These are phyloP conservation scores for Solanum pennellii DNA, from an alignment of 257 asterid genomes.

Conservation along the genomic window DNA sequence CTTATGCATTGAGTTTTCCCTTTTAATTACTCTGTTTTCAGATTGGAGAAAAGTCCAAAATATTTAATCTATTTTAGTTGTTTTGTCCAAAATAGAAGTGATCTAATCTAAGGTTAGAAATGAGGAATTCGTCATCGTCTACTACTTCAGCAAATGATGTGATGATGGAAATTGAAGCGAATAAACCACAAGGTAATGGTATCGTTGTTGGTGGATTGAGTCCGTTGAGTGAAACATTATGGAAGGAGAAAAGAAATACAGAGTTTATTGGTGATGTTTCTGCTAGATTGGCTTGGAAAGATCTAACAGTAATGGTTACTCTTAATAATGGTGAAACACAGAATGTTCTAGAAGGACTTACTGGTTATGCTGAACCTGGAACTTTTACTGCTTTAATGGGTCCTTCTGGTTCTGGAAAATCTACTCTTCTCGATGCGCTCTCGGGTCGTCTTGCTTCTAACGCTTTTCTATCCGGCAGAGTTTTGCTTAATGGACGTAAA, in stretches of 20 bases:
- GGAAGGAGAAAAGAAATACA: conserved; percentile 83
- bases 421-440: conserved; percentile 83
- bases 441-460: conserved; percentile 87
- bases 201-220: conserved; percentile 78
- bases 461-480: conserved; percentile 71
- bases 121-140: conserved; percentile 25
- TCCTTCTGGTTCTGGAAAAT: conserved; percentile 95
- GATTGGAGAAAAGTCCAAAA: not conserved
- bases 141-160: conserved; percentile 29
- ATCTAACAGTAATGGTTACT: conserved; percentile 74
- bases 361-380: conserved; percentile 94
- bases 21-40: not conserved
- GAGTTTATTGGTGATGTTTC: conserved; percentile 85
- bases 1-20: not conserved
- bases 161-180: conserved; percentile 88
- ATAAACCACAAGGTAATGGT: conserved; percentile 59
- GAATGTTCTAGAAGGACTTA: conserved; percentile 62
- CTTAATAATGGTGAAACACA: conserved; percentile 68
- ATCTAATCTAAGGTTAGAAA: not conserved
- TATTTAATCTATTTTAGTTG: not conserved
- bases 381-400: conserved; percentile 94
- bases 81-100: not conserved
- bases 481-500: conserved; percentile 84
- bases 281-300: conserved; percentile 84
- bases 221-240: conserved; percentile 81